Conservation (phyloP, 768 basidiomycete species). For the Lyophyllum semitale region DNA sequence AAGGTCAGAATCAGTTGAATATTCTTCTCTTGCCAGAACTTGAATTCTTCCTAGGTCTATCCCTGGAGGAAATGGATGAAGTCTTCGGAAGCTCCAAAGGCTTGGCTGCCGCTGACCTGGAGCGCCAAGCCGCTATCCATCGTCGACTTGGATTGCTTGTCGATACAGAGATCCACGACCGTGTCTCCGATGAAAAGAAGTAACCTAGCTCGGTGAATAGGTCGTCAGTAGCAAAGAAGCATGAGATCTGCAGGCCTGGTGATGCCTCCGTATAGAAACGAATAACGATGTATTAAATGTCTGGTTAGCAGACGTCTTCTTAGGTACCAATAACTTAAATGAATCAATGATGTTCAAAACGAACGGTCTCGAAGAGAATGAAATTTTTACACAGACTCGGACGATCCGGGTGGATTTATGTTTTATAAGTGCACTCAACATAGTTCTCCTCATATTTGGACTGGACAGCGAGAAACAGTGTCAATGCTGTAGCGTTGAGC, state of each 20-base stretch:
- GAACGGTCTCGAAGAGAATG: no score
- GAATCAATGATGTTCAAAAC: no score
- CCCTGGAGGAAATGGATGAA: constrained; percentile 80
- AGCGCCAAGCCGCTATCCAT: constrained; percentile 50
- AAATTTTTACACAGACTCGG: no score
- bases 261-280: no score
- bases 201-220: neutral
- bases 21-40: neutral
- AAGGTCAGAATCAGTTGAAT: constrained; percentile 40
- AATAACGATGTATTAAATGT: no score
- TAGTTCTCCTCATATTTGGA: no score
- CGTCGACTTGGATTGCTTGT: constrained; percentile 60
- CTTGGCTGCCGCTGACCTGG: constrained; percentile 57
- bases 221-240: neutral
- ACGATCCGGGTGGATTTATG: no score
- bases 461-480: no score
- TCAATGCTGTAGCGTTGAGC: no score
- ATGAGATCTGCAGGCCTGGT: neutral
- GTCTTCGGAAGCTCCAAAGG: constrained; percentile 64
- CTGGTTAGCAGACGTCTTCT: no score
- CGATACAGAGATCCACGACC: constrained; percentile 13
- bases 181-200: constrained; percentile 10
- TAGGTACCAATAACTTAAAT: no score
- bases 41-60: constrained; percentile 38
- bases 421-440: no score